phyloP scores from a whole-genome alignment of 2,329 filamentous ascomycete genomes.

The Trichophyton schoenleinii region DNA sequence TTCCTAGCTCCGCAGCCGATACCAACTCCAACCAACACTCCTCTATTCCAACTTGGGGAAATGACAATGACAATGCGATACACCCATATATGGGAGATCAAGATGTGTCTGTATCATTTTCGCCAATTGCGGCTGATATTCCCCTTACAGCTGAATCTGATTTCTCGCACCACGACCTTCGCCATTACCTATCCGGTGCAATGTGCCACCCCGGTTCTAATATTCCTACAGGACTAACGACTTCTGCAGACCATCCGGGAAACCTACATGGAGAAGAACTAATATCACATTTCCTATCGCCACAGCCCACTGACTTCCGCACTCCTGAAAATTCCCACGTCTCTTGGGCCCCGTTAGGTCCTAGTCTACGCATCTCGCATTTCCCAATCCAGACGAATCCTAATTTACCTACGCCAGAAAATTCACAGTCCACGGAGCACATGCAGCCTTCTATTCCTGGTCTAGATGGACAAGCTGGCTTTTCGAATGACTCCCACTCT shows the following conservation, averaged over 20 bases:
- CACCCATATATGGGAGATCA: background rate
- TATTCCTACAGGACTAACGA: background rate
- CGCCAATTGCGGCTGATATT: background rate
- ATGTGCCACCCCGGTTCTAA: background rate
- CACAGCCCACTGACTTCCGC: background rate
- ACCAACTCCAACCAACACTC: background rate
- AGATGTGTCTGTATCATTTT: background rate
- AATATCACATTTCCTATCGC: background rate
- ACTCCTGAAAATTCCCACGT: slow-evolving; percentile 8
- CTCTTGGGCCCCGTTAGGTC: background rate
- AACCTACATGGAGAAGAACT: background rate
- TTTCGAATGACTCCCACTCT: background rate
- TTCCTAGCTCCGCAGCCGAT: background rate
- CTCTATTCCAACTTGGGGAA: background rate
- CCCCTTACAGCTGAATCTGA: background rate
- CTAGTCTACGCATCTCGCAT: background rate
- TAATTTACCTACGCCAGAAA: slow-evolving; percentile 5
- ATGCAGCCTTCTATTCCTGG: background rate
- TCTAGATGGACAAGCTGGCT: background rate
- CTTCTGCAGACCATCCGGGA: background rate
- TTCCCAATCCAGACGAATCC: background rate
- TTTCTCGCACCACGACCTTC: background rate
- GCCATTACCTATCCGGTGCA: background rate
- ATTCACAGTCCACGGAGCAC: background rate
- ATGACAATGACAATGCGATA: background rate